Evolutionary conservation across 352 stramenopile species (phyloP), one percentile per base, ranked within the genome.

Genomic region (Pilasporangium apinafurcum): DNA sequence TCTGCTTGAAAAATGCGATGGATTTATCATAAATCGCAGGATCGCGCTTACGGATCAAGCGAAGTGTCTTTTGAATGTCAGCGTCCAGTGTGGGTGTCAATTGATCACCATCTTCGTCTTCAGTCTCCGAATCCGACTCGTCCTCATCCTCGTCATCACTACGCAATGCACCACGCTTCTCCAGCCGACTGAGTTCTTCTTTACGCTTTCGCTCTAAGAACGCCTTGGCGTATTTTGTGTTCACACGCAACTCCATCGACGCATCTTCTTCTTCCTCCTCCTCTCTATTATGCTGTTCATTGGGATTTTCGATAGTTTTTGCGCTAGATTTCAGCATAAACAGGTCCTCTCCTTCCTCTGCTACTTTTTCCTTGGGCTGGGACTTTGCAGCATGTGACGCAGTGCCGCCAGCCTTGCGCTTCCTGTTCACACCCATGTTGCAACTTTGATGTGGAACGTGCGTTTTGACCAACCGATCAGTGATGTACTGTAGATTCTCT

Each of bases 21-120:
- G 72, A 82, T 25, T 68, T 56, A 65, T 98, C 86, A 65, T 98
- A 98, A 43, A 98, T 96, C 37, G 70, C 65, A 35, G 85, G 86
- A 59, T 98, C 90, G 43, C 85, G 92, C 25, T 75, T 91, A 41
- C 87, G 86, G 42, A 98, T 89, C 16, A 96, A 75, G 35, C 85
- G 81, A 16, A 98, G 59, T 44, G 82, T 94, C 60, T 83, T 81
- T 43, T 51, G 65, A 40, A 94, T 94, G 38, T 91, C 79, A 7
- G 56, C 63, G 41, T 94, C 82, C 48, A 94, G 41, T 34, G 79
- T 70, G 21, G 37, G 44, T 21, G 79, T 92, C 21, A 94, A 65
- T 44, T 88, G 64, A 44, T 91, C 80, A 27, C 74, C 82, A 44
- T 94, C 82, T 48, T 92, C 80, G 44, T 92, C 80, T 46, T 93